phyloP scores from a whole-genome alignment of 108 stramenopile genomes.

The Cyclostephanos invisitatus region DNA sequence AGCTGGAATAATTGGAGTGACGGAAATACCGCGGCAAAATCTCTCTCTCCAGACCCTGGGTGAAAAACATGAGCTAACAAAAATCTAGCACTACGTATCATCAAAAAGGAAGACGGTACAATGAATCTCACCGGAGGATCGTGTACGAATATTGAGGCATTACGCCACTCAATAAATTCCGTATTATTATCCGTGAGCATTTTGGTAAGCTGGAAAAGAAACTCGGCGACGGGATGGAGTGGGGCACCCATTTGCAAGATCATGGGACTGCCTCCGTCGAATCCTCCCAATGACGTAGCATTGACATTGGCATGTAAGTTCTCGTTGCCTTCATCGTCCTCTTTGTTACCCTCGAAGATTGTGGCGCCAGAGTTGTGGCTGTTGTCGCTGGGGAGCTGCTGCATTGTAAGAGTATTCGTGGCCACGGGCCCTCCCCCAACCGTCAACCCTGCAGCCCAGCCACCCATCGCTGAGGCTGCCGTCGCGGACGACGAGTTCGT shows the following conservation, averaged over 20 bases:
- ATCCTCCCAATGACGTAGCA: neutral
- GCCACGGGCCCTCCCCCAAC: neutral
- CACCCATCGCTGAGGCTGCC: neutral
- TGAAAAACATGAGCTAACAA: neutral
- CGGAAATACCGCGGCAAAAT: slow-evolving; percentile 90
- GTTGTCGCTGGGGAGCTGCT: slow-evolving; percentile 10
- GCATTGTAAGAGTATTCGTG: neutral
- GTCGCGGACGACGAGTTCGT: neutral
- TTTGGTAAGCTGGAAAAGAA: slow-evolving; percentile 88
- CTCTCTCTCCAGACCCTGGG: slow-evolving; percentile 70
- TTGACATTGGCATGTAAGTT: neutral
- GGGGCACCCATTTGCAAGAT: slow-evolving; percentile 37
- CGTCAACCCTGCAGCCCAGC: neutral
- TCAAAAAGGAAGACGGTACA: slow-evolving; percentile 16
- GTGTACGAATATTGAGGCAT: slow-evolving; percentile 55
- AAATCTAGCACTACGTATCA: neutral
- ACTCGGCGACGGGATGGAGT: slow-evolving; percentile 70
- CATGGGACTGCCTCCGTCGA: slow-evolving; percentile 8
- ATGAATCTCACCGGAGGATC: slow-evolving; percentile 42
- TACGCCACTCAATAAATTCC: slow-evolving; percentile 83
- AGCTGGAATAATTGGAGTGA: slow-evolving; percentile 89
- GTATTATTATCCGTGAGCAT: slow-evolving; percentile 89
- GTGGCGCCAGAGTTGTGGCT: neutral
- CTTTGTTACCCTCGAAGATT: slow-evolving; percentile 5
- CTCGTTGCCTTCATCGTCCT: slow-evolving; percentile 1